Percentiles rank a stretch among this genome's conserved stretches.
Evolutionary conservation across 2,329 filamentous ascomycete species (phyloP).

Genomic region (Phyllosticta citrichinensis): DNA sequence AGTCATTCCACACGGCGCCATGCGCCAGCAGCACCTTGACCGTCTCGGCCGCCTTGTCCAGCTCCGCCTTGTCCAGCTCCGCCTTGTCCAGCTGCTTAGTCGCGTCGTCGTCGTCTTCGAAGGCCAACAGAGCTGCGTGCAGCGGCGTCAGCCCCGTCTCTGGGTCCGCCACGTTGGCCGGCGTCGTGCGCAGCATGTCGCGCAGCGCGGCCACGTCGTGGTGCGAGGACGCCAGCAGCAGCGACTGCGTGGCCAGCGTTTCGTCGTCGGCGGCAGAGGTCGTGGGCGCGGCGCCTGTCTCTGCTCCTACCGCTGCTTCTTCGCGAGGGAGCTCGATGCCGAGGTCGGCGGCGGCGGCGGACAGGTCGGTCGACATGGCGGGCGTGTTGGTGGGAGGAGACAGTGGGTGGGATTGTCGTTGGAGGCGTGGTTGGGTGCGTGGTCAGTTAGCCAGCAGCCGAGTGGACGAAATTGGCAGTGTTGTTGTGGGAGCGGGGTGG

Average conservation of each 20-base stretch:
- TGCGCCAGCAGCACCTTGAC: constrained; percentile 70
- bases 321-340: neutral
- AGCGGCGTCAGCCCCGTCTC: constrained; percentile 79
- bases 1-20: constrained; percentile 95
- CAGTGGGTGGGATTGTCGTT: neutral
- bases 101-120: constrained; percentile 31
- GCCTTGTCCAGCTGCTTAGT: constrained; percentile 25
- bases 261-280: neutral
- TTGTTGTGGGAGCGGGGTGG: neutral
- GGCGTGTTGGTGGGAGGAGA: neutral
- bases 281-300: neutral
- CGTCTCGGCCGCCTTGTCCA: constrained; percentile 53
- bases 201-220: constrained; percentile 60
- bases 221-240: constrained; percentile 56
- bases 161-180: constrained; percentile 69
- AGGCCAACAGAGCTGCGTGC: constrained; percentile 73
- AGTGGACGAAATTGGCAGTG: neutral
- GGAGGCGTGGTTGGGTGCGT: neutral
- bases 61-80: constrained; percentile 18
- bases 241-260: constrained; percentile 38
- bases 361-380: neutral
- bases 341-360: neutral
- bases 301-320: neutral
- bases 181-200: constrained; percentile 54
- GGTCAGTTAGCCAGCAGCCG: too few relatives aligned